Conservation (phyloP, 768 basidiomycete genomes). For the Termitomyces sp. region DNA sequence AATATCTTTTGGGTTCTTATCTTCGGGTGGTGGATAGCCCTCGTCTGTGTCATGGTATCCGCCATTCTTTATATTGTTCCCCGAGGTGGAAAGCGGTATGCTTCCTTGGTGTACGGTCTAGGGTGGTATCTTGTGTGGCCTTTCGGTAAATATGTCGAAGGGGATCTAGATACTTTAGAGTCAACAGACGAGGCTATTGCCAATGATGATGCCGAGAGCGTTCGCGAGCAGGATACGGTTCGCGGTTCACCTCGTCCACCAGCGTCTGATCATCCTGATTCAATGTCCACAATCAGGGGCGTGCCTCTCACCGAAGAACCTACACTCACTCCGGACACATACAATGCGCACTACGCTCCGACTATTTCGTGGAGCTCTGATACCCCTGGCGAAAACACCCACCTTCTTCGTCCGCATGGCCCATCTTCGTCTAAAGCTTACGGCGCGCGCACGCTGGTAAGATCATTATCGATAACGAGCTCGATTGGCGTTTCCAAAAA, state of each 20-base stretch:
- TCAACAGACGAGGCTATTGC: constrained; percentile 29
- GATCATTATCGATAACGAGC: constrained; percentile 24
- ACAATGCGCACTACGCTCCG: constrained; percentile 24
- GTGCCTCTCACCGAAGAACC: constrained; percentile 36
- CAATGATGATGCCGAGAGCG: constrained; percentile 25
- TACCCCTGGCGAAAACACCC: constrained; percentile 39
- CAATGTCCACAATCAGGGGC: constrained; percentile 18
- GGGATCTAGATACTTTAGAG: constrained; percentile 42
- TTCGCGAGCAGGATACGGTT: constrained; percentile 28
- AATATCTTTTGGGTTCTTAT: constrained; percentile 88
- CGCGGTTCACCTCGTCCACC: constrained; percentile 24
- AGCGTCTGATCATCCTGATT: constrained; percentile 11
- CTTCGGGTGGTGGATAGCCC: constrained; percentile 93
- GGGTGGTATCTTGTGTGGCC: constrained; percentile 99
- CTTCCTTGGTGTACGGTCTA: constrained; percentile 82
- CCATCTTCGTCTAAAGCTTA: constrained; percentile 57
- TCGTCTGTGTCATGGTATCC: constrained; percentile 64
- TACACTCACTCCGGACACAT: constrained; percentile 36
- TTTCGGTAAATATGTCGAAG: constrained; percentile 98
- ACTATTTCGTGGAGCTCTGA: constrained; percentile 39
- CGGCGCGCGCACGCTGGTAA: constrained; percentile 45
- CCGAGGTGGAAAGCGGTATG: constrained; percentile 77
- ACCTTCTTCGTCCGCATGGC: constrained; percentile 30
- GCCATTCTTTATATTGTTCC: constrained; percentile 68
- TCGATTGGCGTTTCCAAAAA: constrained; percentile 26